Base-by-base conservation (phyloP, 2,329 filamentous ascomycete genomes). In the Nannizziopsis barbatae region DNA sequence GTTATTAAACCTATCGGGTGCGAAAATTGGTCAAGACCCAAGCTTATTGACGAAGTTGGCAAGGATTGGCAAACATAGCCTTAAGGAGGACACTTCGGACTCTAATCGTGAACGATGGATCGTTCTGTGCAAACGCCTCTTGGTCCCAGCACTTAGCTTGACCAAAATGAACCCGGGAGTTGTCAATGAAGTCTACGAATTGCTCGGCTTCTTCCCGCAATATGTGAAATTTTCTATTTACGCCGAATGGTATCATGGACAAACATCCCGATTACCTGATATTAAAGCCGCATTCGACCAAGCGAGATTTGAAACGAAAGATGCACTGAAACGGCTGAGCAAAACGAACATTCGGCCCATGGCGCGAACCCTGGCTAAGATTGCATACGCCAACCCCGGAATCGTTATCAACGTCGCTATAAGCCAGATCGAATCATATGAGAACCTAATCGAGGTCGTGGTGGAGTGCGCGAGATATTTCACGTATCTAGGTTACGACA, bases 381-480 rank as follows among this genome's bases (percentile, higher is more conserved):
- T 89, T n/a, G 88, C 89, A 20, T 85, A 87, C 58, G 82, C 87
- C 1, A 92, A 87, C 38, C 93, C 92, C 1, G 90, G 90, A 20
- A 77, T 95, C 49, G 89, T 96, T 18, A 95, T 95, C 70, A 81
- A 81, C 58, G 84, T 90, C 49, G 87, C 89, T 5, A 79, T 98
- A 50, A 82, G 82, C 53, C 89, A 95, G 64, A 86, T 95, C 51
- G 89, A 98, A 65, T 83, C 84, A 0, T 98, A 98, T 63, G 85
- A 84, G 62, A 98, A 96, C 61, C 76, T 98, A 52, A 95, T 95
- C 49, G 86, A 95, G 53, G 86, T 87, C 4, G 86, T 98, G 52
- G 89, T 96, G 11, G 88, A 95, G 62, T 95, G 89, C 60, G 88
- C 86, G 35, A 83, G 86, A 58, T 95, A 95, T 63, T 95, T 96